Base-by-base conservation (phyloP, 768 basidiomycete genomes). In the Mycena indigotica region DNA sequence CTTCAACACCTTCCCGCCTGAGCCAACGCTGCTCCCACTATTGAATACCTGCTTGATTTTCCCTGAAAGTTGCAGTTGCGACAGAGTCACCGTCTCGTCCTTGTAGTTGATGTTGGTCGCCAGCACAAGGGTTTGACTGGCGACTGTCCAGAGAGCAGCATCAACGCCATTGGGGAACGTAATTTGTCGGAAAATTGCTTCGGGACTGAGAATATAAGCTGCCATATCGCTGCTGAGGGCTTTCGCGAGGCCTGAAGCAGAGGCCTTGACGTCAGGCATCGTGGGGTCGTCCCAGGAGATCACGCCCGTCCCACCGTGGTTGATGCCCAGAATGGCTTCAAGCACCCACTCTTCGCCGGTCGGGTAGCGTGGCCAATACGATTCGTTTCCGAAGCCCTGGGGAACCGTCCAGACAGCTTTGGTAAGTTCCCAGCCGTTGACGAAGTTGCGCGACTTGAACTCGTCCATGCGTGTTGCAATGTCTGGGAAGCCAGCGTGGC, bases 391-490 rank as follows among this genome's bases (percentile, higher is more conserved):
- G 66, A 93, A 93, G 0, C 80, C 89, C 70, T 93, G 91, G 0
- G 89, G 88, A 1, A 92, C 90, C 2, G 85, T 84, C 91, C 90
- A 92, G 0, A 91, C 78, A 1, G 86, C 81, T 67, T 88, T 86
- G 4, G 79, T 82, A 12, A 82, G 74, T 61, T 86, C 84, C 84
- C 88, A 88, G 2, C 87, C 88, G 60, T 86, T 80, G 48, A 81
- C 75, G 58, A 83, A 80, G 16, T 87, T 64, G 21, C 88, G 77
- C 49, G 84, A 73, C 48, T 72, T 72, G 71, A 86, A 91, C 56
- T 86, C 79, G 50, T 88, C 84, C 75, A 91, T 83, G 28, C 89
- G 77, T 0, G 75, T 77, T 12, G 84, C 80, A 52, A 91, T 84
- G 65, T 92, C 89, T 57, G 84, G 80, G 62, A 89, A 88, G n/a